Base-by-base conservation (phyloP, 2,329 filamentous ascomycete species). In the Penicillium vulpinum region DNA sequence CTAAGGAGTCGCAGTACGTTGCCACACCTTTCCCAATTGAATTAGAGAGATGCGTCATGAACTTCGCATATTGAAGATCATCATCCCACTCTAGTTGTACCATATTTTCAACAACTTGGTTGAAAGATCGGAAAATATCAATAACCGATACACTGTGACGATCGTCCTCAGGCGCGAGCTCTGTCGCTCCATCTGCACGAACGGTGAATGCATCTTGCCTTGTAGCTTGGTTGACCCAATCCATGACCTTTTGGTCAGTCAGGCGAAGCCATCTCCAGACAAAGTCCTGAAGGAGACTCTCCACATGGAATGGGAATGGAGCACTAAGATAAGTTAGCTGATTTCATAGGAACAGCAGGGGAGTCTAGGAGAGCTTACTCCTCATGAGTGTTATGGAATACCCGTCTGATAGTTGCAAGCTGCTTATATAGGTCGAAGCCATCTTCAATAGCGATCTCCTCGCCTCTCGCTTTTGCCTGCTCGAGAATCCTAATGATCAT, bases 391-490 rank as follows among this genome's bases (percentile, higher is more conserved):
- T 90, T 84, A 8, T 83, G 81, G 72, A 97, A 92, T 26, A 96
- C 91, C 33, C 84, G 82, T 29, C 94, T 88, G 59, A 97, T 91
- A 62, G 90, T 88, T 21, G 93, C 88, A 55, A 99, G 80, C 68
- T 96, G 91, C 67, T 86, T 89, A 77, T 99, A 99, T 18, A 99
- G 78, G 64, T 95, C 90, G 72, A 99, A 97, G 0, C 93, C 94
- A 72, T 99, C 94, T 68, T 96, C 85, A 26, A 97, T 85, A 38
- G 89, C 87, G 47, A 97, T 86, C 65, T 96, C 91, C 54, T 87
- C 82, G 15, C 85, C 87, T 51, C 83, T 85, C 33, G 85, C 83
- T 62, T 88, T 84, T 22, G 89, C 86, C 51, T 88, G 83, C 57
- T 89, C 83, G 62, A 97, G 81, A 59, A 97, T 94, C 54, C 89